Evolutionary conservation across 257 asterid species (phyloP).

Genomic region (Solanum boliviense): DNA sequence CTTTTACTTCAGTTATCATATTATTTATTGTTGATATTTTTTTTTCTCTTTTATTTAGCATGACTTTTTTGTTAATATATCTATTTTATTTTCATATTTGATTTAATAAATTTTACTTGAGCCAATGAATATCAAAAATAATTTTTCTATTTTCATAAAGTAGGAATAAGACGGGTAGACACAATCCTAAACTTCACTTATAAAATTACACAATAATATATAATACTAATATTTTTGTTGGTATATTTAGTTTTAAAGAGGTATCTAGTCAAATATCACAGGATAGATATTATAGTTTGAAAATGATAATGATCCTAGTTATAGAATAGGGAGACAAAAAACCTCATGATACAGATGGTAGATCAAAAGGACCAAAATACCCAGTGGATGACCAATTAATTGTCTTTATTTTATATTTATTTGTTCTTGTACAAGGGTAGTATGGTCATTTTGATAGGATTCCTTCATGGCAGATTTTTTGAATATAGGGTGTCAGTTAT

Average conservation of each 20-base stretch:
- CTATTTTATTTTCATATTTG: too few species aligned
- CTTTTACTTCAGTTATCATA: background rate
- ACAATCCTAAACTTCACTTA: too few species aligned
- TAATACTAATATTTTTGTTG: fast-evolving
- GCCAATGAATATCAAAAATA: fast-evolving
- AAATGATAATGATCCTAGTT: background rate
- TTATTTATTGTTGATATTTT: too few species aligned
- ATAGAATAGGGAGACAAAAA: background rate
- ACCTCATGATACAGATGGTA: background rate
- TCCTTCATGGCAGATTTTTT: background rate
- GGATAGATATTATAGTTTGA: background rate
- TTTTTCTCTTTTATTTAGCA: too few species aligned
- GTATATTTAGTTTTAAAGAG: background rate
- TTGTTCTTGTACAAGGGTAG: background rate
- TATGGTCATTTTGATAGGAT: background rate
- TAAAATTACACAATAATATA: background rate
- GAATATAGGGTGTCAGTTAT: background rate
- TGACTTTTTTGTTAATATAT: too few species aligned
- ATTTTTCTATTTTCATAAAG: too few species aligned
- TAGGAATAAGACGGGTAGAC: fast-evolving
- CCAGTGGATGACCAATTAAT: background rate
- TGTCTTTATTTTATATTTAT: background rate
- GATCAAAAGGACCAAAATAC: background rate
- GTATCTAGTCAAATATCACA: background rate
- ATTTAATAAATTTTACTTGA: too few species aligned